Evolutionary conservation across 2,329 filamentous ascomycete genomes (phyloP).

Genomic region (Neopestalotiopsis sp.): DNA sequence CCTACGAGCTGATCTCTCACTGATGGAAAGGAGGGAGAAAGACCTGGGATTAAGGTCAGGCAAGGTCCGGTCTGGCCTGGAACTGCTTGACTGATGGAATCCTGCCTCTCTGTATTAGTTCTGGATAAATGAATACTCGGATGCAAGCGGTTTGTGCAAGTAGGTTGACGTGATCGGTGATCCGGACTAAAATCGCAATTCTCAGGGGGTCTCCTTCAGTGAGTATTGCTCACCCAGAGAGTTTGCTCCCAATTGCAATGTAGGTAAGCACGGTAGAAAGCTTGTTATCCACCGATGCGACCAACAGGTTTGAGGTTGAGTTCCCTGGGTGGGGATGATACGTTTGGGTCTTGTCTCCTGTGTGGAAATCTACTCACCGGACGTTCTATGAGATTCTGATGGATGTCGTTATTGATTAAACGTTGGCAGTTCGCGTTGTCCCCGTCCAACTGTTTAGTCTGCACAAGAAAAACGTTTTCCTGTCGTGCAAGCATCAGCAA

Average conservation of each 20-base stretch:
- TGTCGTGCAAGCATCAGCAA: not conserved
- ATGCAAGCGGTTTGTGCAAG: not conserved
- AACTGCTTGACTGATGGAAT: constrained; percentile 1
- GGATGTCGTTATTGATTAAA: not conserved
- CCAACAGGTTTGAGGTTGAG: not conserved
- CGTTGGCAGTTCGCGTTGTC: not conserved
- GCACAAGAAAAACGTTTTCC: not conserved
- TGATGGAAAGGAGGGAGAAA: not conserved
- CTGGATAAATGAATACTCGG: not conserved
- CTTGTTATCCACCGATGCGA: not conserved
- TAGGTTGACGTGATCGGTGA: not conserved
- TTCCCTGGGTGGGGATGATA: not conserved
- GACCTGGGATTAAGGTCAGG: constrained; percentile 1
- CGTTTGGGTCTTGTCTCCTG: not conserved
- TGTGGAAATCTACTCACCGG: not conserved
- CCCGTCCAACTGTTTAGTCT: not conserved
- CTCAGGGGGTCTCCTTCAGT: not conserved
- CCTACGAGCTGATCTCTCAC: not conserved
- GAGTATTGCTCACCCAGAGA: not conserved
- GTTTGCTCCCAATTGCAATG: not conserved
- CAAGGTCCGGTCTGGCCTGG: not conserved
- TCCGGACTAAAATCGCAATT: not conserved
- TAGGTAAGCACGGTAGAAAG: not conserved
- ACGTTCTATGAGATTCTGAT: not conserved
- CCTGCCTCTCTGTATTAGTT: not conserved